Evolutionary conservation across 306 rosid genomes (phyloP).

Genomic region (Echinosophora koreensis): DNA sequence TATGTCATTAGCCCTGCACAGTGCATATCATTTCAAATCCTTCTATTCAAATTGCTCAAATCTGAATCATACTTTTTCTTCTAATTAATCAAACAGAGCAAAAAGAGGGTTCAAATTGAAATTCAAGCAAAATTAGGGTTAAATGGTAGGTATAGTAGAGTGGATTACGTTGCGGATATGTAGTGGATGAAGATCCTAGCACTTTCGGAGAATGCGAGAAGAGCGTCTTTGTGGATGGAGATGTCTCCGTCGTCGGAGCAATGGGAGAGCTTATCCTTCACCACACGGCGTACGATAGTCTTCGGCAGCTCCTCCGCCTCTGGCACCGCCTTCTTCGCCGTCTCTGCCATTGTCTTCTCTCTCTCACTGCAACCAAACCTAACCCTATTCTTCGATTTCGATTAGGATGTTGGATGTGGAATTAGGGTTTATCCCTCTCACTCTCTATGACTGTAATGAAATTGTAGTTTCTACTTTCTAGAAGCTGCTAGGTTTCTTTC

Average conservation of each 20-base stretch:
- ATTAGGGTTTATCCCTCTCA: background rate
- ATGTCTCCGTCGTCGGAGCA: constrained; percentile 78
- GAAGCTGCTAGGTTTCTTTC: background rate
- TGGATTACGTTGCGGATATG: constrained; percentile 81
- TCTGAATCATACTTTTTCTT: too few relatives aligned
- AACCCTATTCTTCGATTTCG: constrained; percentile 7
- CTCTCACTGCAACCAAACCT: background rate
- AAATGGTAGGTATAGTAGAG: background rate
- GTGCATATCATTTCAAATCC: constrained; percentile 26
- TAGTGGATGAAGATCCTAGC: constrained; percentile 94
- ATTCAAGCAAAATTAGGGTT: constrained; percentile 14
- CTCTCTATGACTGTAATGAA: too few relatives aligned
- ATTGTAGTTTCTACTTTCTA: too few relatives aligned
- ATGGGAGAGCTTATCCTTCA: constrained; percentile 82
- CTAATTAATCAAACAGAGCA: background rate
- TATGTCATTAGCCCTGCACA: constrained; percentile 85
- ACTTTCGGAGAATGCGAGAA: constrained; percentile 87
- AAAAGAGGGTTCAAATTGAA: background rate
- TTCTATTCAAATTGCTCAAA: background rate
- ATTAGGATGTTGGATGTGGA: background rate
- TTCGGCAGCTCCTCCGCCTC: constrained; percentile 82
- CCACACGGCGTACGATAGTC: constrained; percentile 90
- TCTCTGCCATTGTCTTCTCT: constrained; percentile 44
- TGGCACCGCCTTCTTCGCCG: constrained; percentile 57
- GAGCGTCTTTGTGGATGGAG: constrained; percentile 71